Conservation (phyloP, 306 rosid genomes). For the cucumber (Cucumis sativus) region Cucumber_9930_V3 NC_026655.2:29620001-29620500, state of each 20-base stretch:
- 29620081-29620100: slow-evolving; percentile 39
- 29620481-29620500: not conserved
- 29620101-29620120: slow-evolving; percentile 34
- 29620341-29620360: not conserved
- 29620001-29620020: slow-evolving; percentile 41
- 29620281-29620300: slow-evolving; percentile 35
- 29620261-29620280: slow-evolving; percentile 33
- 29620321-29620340: slow-evolving; percentile 10
- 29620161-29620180: slow-evolving; percentile 23
- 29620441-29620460: not conserved
- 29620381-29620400: not conserved
- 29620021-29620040: slow-evolving; percentile 74
- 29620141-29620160: slow-evolving; percentile 22
- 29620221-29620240: slow-evolving; percentile 37
- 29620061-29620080: slow-evolving; percentile 21
- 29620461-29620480: not conserved
- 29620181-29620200: slow-evolving; percentile 24
- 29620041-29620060: slow-evolving; percentile 33
- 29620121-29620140: slow-evolving; percentile 22
- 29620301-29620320: slow-evolving; percentile 38
- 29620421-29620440: not conserved
- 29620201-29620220: slow-evolving; percentile 35
- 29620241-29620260: slow-evolving; percentile 24
- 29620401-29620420: not conserved
- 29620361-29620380: not conserved